Evolutionary conservation across 2,329 filamentous ascomycete genomes (phyloP), one percentile per base, ranked within the genome.

Genomic region (Botryotinia convoluta): DNA sequence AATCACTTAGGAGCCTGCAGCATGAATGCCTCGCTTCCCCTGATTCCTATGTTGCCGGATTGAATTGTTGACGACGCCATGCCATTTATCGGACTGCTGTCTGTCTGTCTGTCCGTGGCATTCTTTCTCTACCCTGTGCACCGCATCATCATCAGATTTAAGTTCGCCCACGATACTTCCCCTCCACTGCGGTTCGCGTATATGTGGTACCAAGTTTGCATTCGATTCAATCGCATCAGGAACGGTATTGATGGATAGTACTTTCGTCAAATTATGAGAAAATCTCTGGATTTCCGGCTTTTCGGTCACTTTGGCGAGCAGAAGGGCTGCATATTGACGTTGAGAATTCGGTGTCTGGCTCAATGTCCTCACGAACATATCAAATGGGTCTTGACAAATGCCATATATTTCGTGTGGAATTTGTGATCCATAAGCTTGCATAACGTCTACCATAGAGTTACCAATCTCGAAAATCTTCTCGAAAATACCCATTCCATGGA

Each of bases 401-500:
- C 81, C 81, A 51, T 79, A 79, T 9, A 57, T 32, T 26, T 74
- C 75, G 12, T 64, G 71, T 3, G 74, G 73, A 59, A 81, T 68
- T 48, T 68, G 72, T 29, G 72, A 64, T 18, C 75, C 74, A 72
- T 77, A 77, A n/a, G 82, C 81, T 67, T 85, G 81, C 39, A 85
- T 83, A 29, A 84, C 84, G 75, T 85, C 83, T 45, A 82, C 81
- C 83, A 84, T 85, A 0, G 82, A 83, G 45, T 80, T 80, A 20
- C 83, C 84, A 59, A 86, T 84, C 75, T 85, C 84, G 73, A 85
- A 86, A n/a, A 86, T 85, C 77, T 86, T 85, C 74, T 85, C 84
- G 70, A 86, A 85, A 22, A 86, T 86, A 3, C 84, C 84, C 83
- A 85, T 85, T 45, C 84, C 84, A 74, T 85, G 84, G 1, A 85